Evolutionary conservation across 495 filamentous ascomycete species (phyloP), one percentile per base, ranked within the genome.

Genomic region (Aspergillus conjunctus): DNA sequence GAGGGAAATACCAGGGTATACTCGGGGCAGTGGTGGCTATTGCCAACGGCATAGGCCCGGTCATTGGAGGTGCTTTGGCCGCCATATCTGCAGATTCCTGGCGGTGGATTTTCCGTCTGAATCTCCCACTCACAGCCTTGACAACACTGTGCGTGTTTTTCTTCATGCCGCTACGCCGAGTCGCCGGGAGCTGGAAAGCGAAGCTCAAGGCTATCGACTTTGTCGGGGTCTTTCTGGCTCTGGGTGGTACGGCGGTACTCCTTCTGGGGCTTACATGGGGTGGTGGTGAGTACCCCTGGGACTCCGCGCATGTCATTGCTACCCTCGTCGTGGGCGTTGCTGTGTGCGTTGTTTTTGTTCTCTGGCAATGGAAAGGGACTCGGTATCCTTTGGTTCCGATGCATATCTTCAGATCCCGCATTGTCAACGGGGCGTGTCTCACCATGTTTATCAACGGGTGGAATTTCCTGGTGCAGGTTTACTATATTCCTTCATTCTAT

Each of bases 1-100:
- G 84, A 58, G 84, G 83, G 0, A 84, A 84, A 63, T 86, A 85
- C 54, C 80, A 84, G 68, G 84, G 83, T 4, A 84, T 85, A 34
- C 70, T 86, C 7, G 82, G 83, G 7, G 76, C 76, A 12, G 77
- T 80, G 1, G 79, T 85, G 14, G 84, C 80, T 7, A 68, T 85
- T 41, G 77, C 78, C 1, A 83, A 85, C 56, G 81, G 79, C 15
- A 74, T 83, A 32, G 84, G 83, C 0, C 84, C 82, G 1, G 66
- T 86, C 4, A 77, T 86, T 37, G 83, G 83, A 20, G 83, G 81
- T 37, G 72, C 79, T 0, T 67, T 86, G 21, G 78, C 81, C 2
- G 71, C 71, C 1, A 68, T 67, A 12, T 64, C 73, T 15, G 58
- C 70, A 12, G 73, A 73, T 44, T 78, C 76, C 15, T 83, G 84